Base-by-base conservation (phyloP, 352 stramenopile genomes). In the Globisporangium iwayamae region DNA sequence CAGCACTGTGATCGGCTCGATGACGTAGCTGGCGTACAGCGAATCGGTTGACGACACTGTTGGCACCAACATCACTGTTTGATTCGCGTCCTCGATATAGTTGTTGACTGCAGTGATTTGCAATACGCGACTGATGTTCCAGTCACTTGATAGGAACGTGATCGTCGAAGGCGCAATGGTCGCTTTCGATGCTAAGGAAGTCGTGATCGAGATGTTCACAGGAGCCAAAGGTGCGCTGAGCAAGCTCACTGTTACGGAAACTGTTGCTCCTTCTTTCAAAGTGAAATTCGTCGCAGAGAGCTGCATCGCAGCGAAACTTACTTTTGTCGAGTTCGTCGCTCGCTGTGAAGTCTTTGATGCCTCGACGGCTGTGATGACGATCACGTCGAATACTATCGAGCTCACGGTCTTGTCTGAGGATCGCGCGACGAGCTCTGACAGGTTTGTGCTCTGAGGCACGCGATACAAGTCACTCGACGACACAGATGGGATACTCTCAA, bases 61-160 rank as follows among this genome's bases (percentile, higher is more conserved):
- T 3, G 65, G 48, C 1, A 55, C 66, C 38, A 87, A 65, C 0
- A 32, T 60, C 20, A 72, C 68, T 2, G 62, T 50, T 1, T 55
- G 65, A 46, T 85, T 72, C 0, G 54, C 59, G 50, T 88, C 77
- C 56, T 90, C 75, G 2, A 90, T 2, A 43, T 77, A 85, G 43
- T 90, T 80, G 55, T 86, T 85, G 0, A 76, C 36, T 14, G 77
- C 74, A 32, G 51, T 38, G 16, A 88, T 66, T 45, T 79, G 71
- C n/a, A 88, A 16, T 0, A 18, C 73, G 8, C 72, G 70, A 43
- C 60, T 54, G 2, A 63, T 46, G 39, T 51, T 76, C 76, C 79
- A 90, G 30, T 81, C 65, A 0, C 51, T 68, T 1, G 34, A 36
- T 1, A 60, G 65, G 32, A 90, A 85, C 2, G 62, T 69, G 34